A percentile compares a stretch with the other conserved stretches of the same genome.
Evolutionary conservation across 805 yeast genomes (phyloP).

Genomic region (Wickerhamiella qilinensis): DNA sequence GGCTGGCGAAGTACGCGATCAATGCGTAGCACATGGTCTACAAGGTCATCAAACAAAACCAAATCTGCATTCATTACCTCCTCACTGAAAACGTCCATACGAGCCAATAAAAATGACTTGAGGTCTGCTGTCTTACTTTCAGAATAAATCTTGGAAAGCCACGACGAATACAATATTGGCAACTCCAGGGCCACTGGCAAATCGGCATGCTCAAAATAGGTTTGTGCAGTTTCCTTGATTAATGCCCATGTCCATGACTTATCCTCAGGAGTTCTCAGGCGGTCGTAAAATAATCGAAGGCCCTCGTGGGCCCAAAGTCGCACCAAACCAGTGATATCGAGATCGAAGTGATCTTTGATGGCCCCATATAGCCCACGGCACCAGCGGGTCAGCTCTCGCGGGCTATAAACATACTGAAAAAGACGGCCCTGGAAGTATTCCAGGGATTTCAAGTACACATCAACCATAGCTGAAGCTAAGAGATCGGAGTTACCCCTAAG

Average conservation of each 20-base stretch:
- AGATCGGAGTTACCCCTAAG: conserved; percentile 36
- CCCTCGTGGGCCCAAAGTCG: conserved; percentile 75
- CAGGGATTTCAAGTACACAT: conserved; percentile 35
- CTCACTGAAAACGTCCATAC: conserved; percentile 58
- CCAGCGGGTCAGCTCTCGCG: conserved; percentile 87
- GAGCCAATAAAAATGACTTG: conserved; percentile 37
- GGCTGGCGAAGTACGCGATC: conserved; percentile 71
- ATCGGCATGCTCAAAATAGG: conserved; percentile 16
- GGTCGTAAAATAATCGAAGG: conserved; percentile 57
- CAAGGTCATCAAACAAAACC: conserved; percentile 48
- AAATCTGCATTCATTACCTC: conserved; percentile 52
- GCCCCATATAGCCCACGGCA: conserved; percentile 53
- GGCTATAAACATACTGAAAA: conserved; percentile 63
- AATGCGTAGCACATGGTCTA: conserved; percentile 61
- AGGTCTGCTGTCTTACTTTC: conserved; percentile 37
- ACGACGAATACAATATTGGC: conserved; percentile 55
- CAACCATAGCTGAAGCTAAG: conserved; percentile 51
- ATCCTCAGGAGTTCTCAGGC: conserved; percentile 36
- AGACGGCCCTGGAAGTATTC: conserved; percentile 25
- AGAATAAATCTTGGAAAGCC: conserved; percentile 52
- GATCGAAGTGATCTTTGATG: conserved; percentile 23
- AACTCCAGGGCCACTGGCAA: conserved; percentile 21
- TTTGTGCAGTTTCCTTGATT: conserved; percentile 10
- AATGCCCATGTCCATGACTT: conserved; percentile 33
- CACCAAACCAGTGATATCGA: conserved; percentile 30